Evolutionary conservation across 2,329 filamentous ascomycete species (phyloP).

Genomic region (Epichloe elymi): DNA sequence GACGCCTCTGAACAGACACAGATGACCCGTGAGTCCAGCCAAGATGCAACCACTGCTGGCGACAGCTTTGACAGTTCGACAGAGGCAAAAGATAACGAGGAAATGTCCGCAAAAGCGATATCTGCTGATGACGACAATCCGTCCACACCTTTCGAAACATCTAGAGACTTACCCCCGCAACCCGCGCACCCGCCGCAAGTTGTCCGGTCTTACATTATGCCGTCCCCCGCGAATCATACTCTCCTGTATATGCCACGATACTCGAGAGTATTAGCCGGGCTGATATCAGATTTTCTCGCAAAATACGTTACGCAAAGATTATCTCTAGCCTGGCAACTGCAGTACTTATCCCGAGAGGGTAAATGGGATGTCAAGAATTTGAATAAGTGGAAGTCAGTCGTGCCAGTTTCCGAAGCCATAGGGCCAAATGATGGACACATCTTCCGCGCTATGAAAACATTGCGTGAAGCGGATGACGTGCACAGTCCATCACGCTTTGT

Average conservation of each 20-base stretch:
- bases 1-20: not conserved
- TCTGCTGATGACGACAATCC: conserved; percentile 31
- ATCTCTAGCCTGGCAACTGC: conserved; percentile 79
- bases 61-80: not conserved
- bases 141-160: conserved; percentile 30
- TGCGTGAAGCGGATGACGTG: conserved; percentile 73
- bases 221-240: conserved; percentile 63
- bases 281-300: conserved; percentile 72
- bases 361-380: conserved; percentile 99
- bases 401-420: conserved; percentile 66
- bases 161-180: conserved; percentile 27
- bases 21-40: not conserved
- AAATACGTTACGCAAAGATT: conserved; percentile 64
- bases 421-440: conserved; percentile 37
- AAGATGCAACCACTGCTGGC: not conserved
- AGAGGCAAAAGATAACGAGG: not conserved
- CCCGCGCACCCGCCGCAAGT: conserved; percentile 35
- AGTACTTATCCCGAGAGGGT: conserved; percentile 74
- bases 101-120: conserved; percentile 7
- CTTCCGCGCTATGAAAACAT: conserved; percentile 85
- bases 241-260: conserved; percentile 69
- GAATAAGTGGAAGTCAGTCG: conserved; percentile 74
- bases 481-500: conserved; percentile 69
- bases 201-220: conserved; percentile 58
- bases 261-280: conserved; percentile 62